phyloP scores from a whole-genome alignment of 768 basidiomycete species.

The Candolleomyces aberdarensis region DNA sequence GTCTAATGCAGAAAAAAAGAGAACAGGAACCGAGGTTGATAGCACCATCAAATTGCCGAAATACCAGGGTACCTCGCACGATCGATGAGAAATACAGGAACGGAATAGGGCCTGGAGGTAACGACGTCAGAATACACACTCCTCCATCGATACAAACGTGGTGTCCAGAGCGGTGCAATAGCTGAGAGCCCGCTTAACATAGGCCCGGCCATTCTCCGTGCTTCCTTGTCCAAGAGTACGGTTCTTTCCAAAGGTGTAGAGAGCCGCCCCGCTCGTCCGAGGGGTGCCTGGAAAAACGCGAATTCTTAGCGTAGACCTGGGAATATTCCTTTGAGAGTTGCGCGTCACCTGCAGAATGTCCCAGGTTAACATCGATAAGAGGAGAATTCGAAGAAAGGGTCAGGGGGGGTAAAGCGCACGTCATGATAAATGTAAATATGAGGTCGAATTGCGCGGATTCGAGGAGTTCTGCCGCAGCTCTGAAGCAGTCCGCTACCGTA shows the following conservation, averaged over 20 bases:
- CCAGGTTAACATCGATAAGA: constrained; percentile 9
- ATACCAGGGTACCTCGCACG: constrained; percentile 39
- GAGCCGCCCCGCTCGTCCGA: constrained; percentile 19
- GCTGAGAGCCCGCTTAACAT: constrained; percentile 23
- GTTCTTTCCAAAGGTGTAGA: constrained; percentile 31
- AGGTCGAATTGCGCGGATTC: constrained; percentile 21
- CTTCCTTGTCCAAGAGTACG: constrained; percentile 25
- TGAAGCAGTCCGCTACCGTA: constrained; percentile 43
- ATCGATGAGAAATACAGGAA: constrained; percentile 62
- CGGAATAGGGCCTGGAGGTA: constrained; percentile 41
- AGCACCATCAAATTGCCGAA: constrained; percentile 52
- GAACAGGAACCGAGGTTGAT: constrained; percentile 39
- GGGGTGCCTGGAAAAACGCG: constrained; percentile 26
- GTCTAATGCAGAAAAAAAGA: neutral
- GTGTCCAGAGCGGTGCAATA: constrained; percentile 16
- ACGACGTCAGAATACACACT: neutral
- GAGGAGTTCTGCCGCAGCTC: constrained; percentile 32
- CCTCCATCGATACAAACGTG: neutral
- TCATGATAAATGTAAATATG: constrained; percentile 33
- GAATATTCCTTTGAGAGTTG: constrained; percentile 22
- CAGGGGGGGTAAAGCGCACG: constrained; percentile 15
- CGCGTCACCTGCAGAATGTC: constrained; percentile 17
- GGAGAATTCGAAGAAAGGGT: neutral
- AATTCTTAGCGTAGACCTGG: constrained; percentile 13
- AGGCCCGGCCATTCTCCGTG: constrained; percentile 28